A percentile compares a stretch with the other conserved stretches of the same genome.
Conservation (phyloP, 108 stramenopile species). For the Nitzschia sp. region DNA sequence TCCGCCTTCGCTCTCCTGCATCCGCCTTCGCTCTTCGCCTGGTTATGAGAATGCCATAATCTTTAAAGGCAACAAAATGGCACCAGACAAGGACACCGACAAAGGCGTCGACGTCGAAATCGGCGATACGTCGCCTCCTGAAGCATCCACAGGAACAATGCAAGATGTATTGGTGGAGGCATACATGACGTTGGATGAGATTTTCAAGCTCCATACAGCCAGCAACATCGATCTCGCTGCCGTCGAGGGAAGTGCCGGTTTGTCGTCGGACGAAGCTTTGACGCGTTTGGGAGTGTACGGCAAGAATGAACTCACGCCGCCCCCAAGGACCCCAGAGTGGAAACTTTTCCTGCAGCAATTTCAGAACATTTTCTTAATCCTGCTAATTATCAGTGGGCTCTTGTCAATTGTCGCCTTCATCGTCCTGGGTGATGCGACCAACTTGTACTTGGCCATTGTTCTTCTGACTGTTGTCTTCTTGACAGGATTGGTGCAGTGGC, state of each 20-base stretch:
- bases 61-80: too few species aligned
- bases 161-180: background rate
- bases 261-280: background rate
- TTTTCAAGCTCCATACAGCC: background rate
- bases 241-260: background rate
- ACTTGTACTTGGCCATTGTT: constrained; percentile 18
- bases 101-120: too few species aligned
- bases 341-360: background rate
- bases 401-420: background rate
- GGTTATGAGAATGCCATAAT: too few species aligned
- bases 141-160: too few species aligned
- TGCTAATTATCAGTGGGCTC: background rate
- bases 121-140: too few species aligned
- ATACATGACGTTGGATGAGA: background rate
- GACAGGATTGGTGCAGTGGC: constrained; percentile 70
- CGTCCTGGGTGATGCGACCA: constrained; percentile 1
- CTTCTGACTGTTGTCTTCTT: constrained; percentile 37
- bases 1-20: too few species aligned
- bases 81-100: too few species aligned
- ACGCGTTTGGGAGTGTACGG: background rate
- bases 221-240: background rate
- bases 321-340: background rate
- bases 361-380: background rate
- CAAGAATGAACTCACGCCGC: background rate
- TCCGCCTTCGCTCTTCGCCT: too few species aligned